phyloP scores from a whole-genome alignment of 108 stramenopile species.

The Cyclostephanos invisitatus region DNA sequence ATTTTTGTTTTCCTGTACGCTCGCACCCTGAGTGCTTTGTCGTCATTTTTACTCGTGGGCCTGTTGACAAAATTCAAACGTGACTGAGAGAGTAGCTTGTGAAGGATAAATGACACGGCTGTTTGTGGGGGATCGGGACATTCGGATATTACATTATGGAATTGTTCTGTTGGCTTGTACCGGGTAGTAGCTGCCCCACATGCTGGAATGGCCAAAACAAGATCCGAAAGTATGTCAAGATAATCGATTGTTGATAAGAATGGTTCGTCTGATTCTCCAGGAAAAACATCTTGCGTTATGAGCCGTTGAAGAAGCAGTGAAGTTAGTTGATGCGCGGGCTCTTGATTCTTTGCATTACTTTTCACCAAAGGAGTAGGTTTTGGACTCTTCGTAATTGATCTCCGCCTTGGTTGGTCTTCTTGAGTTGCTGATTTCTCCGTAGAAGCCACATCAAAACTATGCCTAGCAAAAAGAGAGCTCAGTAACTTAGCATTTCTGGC shows the following conservation, averaged over 20 bases:
- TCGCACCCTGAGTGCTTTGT: slow-evolving; percentile 28
- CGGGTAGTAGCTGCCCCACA: slow-evolving; percentile 87
- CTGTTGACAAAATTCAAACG: slow-evolving; percentile 44
- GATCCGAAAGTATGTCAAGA: slow-evolving; percentile 84
- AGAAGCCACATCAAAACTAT: slow-evolving; percentile 1
- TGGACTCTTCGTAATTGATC: slow-evolving; percentile 23
- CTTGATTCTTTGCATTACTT: slow-evolving; percentile 29
- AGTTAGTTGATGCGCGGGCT: slow-evolving; percentile 57
- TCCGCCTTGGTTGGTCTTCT: slow-evolving; percentile 40
- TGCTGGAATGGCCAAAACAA: slow-evolving; percentile 88
- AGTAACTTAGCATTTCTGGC: slow-evolving; percentile 55
- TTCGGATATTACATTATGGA: slow-evolving; percentile 73
- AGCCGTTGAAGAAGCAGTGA: slow-evolving; percentile 54
- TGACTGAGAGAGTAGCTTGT: slow-evolving; percentile 77
- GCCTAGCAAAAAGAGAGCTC: slow-evolving; percentile 8
- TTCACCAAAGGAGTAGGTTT: slow-evolving; percentile 39
- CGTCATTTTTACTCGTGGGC: slow-evolving; percentile 7
- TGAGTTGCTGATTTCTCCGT: slow-evolving; percentile 36
- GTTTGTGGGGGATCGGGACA: slow-evolving; percentile 75
- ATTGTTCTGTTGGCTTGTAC: slow-evolving; percentile 49
- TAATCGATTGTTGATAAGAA: slow-evolving; percentile 74
- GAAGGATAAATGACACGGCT: slow-evolving; percentile 85
- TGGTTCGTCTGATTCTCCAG: slow-evolving; percentile 10
- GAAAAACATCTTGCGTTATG: slow-evolving; percentile 22
- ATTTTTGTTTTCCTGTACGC: slow-evolving; percentile 52